Conservation (phyloP, 2,329 filamentous ascomycete genomes). For the Parastagonospora avenae region DNA sequence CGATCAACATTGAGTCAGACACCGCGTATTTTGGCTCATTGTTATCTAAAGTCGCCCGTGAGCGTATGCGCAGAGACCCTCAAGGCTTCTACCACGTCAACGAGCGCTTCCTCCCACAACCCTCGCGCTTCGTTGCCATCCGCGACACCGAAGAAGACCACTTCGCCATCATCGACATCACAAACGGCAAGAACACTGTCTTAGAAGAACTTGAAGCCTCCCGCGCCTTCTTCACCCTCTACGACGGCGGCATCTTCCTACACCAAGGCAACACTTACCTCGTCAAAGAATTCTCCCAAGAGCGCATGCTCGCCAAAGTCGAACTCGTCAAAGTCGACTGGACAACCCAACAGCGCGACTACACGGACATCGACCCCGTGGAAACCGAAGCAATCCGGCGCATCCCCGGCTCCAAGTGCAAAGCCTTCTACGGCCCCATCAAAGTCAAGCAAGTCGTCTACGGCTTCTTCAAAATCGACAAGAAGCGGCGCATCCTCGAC, state of each 20-base stretch:
- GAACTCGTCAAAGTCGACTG: constrained; percentile 90
- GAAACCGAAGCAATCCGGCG: constrained; percentile 86
- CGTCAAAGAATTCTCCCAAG: constrained; percentile 84
- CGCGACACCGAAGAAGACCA: constrained; percentile 89
- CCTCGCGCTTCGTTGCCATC: constrained; percentile 83
- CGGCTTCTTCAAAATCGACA: constrained; percentile 97
- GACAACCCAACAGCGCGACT: constrained; percentile 92
- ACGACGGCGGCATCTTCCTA: constrained; percentile 95
- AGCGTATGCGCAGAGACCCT: constrained; percentile 74
- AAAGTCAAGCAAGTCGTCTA: constrained; percentile 88
- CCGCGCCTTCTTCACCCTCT: constrained; percentile 92
- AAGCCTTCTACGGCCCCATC: constrained; percentile 85
- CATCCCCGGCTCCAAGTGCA: constrained; percentile 66
- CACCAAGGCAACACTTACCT: constrained; percentile 95
- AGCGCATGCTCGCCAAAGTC: constrained; percentile 82
- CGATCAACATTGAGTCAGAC: constrained; percentile 80
- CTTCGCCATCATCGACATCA: constrained; percentile 90
- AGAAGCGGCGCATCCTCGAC: constrained; percentile 81
- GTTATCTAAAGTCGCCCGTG: constrained; percentile 71
- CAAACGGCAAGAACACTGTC: constrained; percentile 79
- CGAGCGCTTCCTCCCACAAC: constrained; percentile 82
- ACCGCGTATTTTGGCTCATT: constrained; percentile 77
- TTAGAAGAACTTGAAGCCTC: constrained; percentile 96
- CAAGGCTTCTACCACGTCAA: constrained; percentile 90
- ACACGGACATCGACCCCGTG: constrained; percentile 89